Evolutionary conservation across 1,139 yeast genomes (phyloP), one percentile per base, ranked within the genome.

Genomic region (Geotrichum histeridarum): DNA sequence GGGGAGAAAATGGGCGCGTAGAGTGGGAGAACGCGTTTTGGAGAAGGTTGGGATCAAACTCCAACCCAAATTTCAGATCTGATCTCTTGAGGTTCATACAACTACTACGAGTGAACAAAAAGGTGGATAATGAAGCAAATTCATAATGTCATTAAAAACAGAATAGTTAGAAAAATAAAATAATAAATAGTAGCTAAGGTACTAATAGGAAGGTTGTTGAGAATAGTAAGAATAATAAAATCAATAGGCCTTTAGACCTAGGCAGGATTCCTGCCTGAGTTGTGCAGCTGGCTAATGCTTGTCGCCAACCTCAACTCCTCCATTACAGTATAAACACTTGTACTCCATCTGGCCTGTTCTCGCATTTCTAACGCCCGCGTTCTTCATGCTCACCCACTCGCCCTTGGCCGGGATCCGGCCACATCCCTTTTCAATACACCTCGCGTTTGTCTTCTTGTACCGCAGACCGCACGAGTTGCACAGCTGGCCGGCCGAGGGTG

Each of bases 381-480:
- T 79, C 67, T 85, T 86, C 95, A 90, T 90, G 36, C 88, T 75
- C n/a, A 88, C 80, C 88, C 96, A 86, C 72, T 91, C 98, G 59
- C 97, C 94, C 71, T 91, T 90, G 30, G 97, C 95, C 4, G 99
- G 99, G 57, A 91, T 89, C 66, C 93, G 82, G 60, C 85, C 81
- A 72, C 99, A 91, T 17, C 73, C 69, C 4, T 76, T 70, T 63
- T 86, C 86, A 51, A 86, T 75, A 70, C 99, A 91, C 65, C 97
- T 78, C 2, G 96, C 95, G 39, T 88, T 86, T 0, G 97, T 91
- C 73, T 91, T 91, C 70, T 93, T 90, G 73, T 87, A 91, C 60
- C 99, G 77, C 63, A 91, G 76, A 1, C 99, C 99, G 73, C 99
- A 91, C 1, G 96, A 88, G 69, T 91, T 91, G 74, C 99, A 91